Percentiles rank a stretch among this genome's conserved stretches.
phyloP scores from a whole-genome alignment of 1,284 basidiomycete species.

The Apiotrichum domesticum region DNA sequence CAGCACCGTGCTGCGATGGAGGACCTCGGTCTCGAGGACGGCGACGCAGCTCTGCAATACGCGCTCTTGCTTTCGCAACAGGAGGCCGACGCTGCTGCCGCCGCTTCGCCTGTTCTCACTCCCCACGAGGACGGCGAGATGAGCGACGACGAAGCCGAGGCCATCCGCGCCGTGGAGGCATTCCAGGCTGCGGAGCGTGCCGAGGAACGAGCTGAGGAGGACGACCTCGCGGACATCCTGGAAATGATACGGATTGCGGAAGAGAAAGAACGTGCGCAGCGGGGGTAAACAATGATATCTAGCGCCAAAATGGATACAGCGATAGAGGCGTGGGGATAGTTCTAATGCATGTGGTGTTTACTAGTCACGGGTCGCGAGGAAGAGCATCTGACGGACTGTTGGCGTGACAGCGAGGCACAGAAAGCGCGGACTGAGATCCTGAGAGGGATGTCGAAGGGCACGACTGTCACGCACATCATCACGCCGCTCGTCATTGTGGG shows the following conservation, averaged over 20 bases:
- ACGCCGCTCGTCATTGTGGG: too few species aligned
- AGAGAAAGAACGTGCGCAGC: slow-evolving; percentile 8
- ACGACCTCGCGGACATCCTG: slow-evolving; percentile 26
- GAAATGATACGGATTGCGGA: slow-evolving; percentile 34
- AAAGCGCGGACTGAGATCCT: too few species aligned
- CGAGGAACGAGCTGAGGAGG: slow-evolving; percentile 17
- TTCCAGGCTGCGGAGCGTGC: slow-evolving; percentile 1
- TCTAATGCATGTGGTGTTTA: too few species aligned
- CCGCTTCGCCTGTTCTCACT: not conserved
- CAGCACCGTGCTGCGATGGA: slow-evolving; percentile 26
- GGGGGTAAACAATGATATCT: not conserved
- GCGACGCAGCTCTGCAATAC: slow-evolving; percentile 38
- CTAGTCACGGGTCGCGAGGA: too few species aligned
- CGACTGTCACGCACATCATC: too few species aligned
- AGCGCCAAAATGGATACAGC: too few species aligned
- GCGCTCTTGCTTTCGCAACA: slow-evolving; percentile 37
- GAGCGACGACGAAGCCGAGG: slow-evolving; percentile 14
- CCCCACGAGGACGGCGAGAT: not conserved
- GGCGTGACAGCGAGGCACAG: too few species aligned
- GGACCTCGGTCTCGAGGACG: slow-evolving; percentile 33
- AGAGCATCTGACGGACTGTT: too few species aligned
- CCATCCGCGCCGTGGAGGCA: slow-evolving; percentile 11
- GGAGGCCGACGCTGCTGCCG: slow-evolving; percentile 10
- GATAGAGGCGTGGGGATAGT: too few species aligned
- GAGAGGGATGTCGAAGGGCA: too few species aligned